Evolutionary conservation across 164 flowering plant species (phyloP).

Genomic region (Vitis amurensis): DNA sequence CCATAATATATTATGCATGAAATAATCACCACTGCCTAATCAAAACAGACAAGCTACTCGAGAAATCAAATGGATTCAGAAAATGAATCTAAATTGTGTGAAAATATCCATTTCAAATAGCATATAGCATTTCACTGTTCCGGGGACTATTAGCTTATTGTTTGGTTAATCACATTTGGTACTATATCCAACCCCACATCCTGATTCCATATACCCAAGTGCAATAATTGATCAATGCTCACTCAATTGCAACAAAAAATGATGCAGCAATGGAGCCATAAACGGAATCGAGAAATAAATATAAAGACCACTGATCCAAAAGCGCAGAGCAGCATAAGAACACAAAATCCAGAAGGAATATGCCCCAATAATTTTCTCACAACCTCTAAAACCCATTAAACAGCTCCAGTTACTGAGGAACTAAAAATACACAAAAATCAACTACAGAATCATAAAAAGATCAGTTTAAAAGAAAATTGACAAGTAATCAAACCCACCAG

Average conservation of each 20-base stretch:
- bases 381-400: no score
- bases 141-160: neutral
- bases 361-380: no score
- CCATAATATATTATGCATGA: neutral
- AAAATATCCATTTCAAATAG: neutral
- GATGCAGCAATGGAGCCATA: slow-evolving; percentile 16
- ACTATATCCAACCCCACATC: neutral
- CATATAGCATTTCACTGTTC: neutral
- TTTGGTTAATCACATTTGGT: neutral
- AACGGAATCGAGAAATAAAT: no score
- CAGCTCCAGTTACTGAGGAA: no score
- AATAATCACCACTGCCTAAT: neutral
- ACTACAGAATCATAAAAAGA: no score
- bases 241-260: neutral
- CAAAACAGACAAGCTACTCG: neutral
- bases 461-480: neutral
- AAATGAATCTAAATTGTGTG: neutral
- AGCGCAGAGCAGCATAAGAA: no score
- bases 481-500: neutral
- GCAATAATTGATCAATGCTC: neutral
- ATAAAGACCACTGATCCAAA: no score
- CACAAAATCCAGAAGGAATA: no score
- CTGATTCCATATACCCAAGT: neutral
- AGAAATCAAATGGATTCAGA: neutral
- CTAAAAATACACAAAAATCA: no score